Conservation (phyloP, 306 rosid genomes). For the Ceratonia siliqua region DNA sequence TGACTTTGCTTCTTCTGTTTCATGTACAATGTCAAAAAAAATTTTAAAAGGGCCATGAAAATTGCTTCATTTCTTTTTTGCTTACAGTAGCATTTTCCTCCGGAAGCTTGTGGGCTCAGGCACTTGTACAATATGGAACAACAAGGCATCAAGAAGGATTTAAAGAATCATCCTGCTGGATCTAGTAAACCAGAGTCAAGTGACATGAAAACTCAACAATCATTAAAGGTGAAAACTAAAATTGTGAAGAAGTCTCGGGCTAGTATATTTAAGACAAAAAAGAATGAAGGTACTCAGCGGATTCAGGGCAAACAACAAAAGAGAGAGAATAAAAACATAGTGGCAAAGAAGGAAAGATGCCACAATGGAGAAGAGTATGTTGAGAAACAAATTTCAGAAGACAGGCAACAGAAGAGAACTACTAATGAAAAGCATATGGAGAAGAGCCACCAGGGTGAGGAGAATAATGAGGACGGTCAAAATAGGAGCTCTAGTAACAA, state of each 20-base stretch:
- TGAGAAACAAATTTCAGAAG: slow-evolving; percentile 30
- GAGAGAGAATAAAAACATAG: slow-evolving; percentile 31
- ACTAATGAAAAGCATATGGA: slow-evolving; percentile 32
- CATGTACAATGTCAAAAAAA: background rate
- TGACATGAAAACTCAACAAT: slow-evolving; percentile 42
- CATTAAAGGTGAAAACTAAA: slow-evolving; percentile 57
- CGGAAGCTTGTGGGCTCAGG: background rate
- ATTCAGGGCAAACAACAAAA: slow-evolving; percentile 30
- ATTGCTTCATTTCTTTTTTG: background rate
- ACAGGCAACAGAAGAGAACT: slow-evolving; percentile 25
- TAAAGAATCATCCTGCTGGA: slow-evolving; percentile 35
- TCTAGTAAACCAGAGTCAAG: slow-evolving; percentile 39
- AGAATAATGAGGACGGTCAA: slow-evolving; percentile 33
- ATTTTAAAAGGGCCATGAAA: background rate
- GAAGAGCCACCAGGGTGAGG: slow-evolving; percentile 39
- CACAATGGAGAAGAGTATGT: slow-evolving; percentile 33
- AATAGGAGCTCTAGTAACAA: slow-evolving; percentile 25
- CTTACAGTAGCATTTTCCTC: slow-evolving; percentile 8
- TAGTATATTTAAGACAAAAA: slow-evolving; percentile 31
- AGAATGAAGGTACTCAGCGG: slow-evolving; percentile 27
- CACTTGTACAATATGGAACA: slow-evolving; percentile 37
- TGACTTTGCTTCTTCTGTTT: slow-evolving; percentile 23
- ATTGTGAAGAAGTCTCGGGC: slow-evolving; percentile 52
- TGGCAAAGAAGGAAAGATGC: slow-evolving; percentile 35
- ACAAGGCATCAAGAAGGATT: slow-evolving; percentile 42